These are phyloP conservation scores for Adansonia madagascariensis DNA, from an alignment of 441 rosid genomes.

Conservation along the genomic window DNA sequence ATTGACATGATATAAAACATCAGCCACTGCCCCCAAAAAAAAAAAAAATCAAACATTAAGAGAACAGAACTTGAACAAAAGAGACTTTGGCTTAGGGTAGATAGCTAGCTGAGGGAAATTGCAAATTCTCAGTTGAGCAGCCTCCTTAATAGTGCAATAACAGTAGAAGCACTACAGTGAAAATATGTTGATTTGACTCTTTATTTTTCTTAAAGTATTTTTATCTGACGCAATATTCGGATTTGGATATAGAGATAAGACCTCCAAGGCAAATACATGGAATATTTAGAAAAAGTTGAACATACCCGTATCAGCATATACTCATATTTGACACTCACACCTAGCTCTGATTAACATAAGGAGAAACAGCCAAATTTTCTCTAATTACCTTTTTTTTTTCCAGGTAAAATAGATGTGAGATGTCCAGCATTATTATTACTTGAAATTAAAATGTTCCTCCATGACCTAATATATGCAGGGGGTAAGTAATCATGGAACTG, in stretches of 20 bases:
- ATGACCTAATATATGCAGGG: not conserved
- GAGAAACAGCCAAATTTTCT: too few relatives aligned
- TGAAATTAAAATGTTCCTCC: not conserved
- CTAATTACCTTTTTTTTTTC: too few relatives aligned
- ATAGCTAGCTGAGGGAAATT: not conserved
- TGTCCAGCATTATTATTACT: not conserved
- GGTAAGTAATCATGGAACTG: conserved; percentile 9
- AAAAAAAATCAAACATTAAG: not conserved
- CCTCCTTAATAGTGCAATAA: conserved; percentile 1
- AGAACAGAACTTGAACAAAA: not conserved
- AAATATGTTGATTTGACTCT: too few relatives aligned
- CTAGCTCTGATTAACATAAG: too few relatives aligned
- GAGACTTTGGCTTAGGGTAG: not conserved
- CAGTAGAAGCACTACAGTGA: not conserved
- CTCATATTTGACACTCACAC: too few relatives aligned
- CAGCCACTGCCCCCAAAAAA: not conserved
- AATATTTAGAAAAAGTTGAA: too few relatives aligned
- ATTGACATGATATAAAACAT: not conserved
- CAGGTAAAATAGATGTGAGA: not conserved
- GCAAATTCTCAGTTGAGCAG: not conserved
- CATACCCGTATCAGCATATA: too few relatives aligned
- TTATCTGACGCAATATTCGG: too few relatives aligned
- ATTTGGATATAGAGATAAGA: too few relatives aligned
- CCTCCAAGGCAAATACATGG: too few relatives aligned
- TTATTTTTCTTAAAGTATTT: too few relatives aligned